These are phyloP conservation scores for Elsinoe ampelina DNA, from an alignment of 2,329 filamentous ascomycete genomes.

Conservation along the genomic window DNA sequence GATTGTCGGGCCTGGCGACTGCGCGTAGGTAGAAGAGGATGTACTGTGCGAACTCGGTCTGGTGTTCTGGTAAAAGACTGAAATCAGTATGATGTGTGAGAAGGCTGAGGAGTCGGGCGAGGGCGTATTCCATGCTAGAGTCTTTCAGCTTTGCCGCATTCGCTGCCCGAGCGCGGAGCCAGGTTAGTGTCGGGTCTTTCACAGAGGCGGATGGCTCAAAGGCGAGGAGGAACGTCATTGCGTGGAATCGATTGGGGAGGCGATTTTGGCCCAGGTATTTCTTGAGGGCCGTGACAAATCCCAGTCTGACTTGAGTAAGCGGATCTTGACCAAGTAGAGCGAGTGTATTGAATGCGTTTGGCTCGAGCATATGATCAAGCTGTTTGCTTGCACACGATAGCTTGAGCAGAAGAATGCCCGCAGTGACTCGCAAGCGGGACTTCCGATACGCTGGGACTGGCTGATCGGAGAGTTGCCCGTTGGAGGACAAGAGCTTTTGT, in stretches of 20 bases:
- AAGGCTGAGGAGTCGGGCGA: constrained; percentile 75
- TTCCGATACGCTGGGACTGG: constrained; percentile 71
- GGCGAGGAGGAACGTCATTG: constrained; percentile 79
- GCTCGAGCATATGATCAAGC: constrained; percentile 65
- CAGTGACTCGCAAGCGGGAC: constrained; percentile 69
- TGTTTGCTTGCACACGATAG: constrained; percentile 61
- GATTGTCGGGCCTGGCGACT: constrained; percentile 76
- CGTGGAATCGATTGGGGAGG: constrained; percentile 71
- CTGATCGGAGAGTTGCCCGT: constrained; percentile 68
- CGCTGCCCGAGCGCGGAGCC: constrained; percentile 73
- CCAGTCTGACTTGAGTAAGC: constrained; percentile 61
- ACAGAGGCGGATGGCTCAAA: constrained; percentile 75
- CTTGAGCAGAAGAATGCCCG: constrained; percentile 71
- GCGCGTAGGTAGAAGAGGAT: constrained; percentile 79
- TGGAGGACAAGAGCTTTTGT: constrained; percentile 61
- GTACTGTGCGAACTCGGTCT: constrained; percentile 78
- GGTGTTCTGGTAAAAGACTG: constrained; percentile 52
- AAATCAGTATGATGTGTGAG: constrained; percentile 94
- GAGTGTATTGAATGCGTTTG: constrained; percentile 69
- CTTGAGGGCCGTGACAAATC: constrained; percentile 77
- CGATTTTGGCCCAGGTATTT: constrained; percentile 73
- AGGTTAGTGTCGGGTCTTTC: constrained; percentile 69
- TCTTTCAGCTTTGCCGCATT: constrained; percentile 47
- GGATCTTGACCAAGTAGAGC: constrained; percentile 74
- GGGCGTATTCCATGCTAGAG: constrained; percentile 66